Conservation (phyloP, 176 grass and related monocot genomes). For the Zizania latifolia region DNA sequence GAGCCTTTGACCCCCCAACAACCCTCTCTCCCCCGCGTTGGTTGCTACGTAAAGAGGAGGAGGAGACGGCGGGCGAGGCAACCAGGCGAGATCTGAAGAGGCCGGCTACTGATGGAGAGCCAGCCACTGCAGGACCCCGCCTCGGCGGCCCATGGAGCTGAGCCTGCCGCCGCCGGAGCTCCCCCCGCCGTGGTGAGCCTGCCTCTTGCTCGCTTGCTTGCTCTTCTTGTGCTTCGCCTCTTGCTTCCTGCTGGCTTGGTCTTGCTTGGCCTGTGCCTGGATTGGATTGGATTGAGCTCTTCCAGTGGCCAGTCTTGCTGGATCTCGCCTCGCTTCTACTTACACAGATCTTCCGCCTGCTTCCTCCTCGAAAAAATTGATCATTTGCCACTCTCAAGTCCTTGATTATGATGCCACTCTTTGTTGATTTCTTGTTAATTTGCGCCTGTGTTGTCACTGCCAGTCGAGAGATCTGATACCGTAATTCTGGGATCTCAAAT, state of each 20-base stretch:
- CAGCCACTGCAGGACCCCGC: constrained; percentile 48
- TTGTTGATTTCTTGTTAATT: no score
- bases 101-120: constrained; percentile 32
- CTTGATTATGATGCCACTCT: no score
- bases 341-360: background rate
- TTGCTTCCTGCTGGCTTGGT: background rate
- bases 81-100: constrained; percentile 21
- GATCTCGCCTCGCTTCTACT: constrained; percentile 8
- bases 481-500: no score
- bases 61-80: background rate
- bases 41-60: no score
- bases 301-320: background rate
- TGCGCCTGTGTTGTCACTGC: no score
- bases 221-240: no score
- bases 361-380: no score
- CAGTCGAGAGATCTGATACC: background rate
- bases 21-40: no score
- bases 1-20: no score
- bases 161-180: constrained; percentile 5
- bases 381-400: no score
- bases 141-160: background rate
- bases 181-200: constrained; percentile 36
- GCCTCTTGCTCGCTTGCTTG: no score
- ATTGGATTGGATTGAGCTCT: background rate
- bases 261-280: background rate